Evolutionary conservation across 2,329 filamentous ascomycete species (phyloP), one percentile per base, ranked within the genome.

Genomic region (Trichoderma breve): DNA sequence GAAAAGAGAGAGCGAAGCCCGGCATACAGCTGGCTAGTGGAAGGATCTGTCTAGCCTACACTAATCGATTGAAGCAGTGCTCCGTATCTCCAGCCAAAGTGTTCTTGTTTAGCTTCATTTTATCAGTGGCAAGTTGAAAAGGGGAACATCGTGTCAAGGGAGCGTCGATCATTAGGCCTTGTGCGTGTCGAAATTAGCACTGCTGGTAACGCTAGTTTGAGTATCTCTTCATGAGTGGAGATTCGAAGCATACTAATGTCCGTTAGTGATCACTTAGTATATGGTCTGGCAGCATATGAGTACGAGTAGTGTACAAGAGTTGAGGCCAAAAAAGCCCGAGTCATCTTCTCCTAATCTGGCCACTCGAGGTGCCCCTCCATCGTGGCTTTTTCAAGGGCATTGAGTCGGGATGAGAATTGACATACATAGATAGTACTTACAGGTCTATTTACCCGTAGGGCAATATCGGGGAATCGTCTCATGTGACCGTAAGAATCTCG

Each of bases 151-250:
- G 39, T 36, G 57, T 53, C 66, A 51, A 70, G 39, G n/a, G 39
- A 70, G 15, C 18, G 66, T 70, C 36, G 66, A 70, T 70, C 66
- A 62, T 70, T 62, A 36, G 39, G 32, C 39, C 39, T 15, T 26
- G 39, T 51, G 28, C 57, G 55, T 62, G 66, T 51, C 36, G n/a
- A 18, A 47, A 43, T 60, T 47, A 60, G 55, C 65, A 47, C 34
- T 30, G 18, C 26, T 63, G 43, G 32, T 11, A 63, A 39, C 15
- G 34, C 34, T 63, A 63, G 32, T 26, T 26, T 26, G 18, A 43
- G 60, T 30, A 68, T 68, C 65, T 51, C 36, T 60, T 60, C 26
- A 57, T 58, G 21, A 43, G 64, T 67, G 64, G 53, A 30, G 47
- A 57, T 39, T 39, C 24, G 58, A 57, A 53, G 6, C 32, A 43